Percentiles rank a stretch among this genome's conserved stretches.
phyloP scores from a whole-genome alignment of 495 filamentous ascomycete genomes.

The Penicillium parvum region DNA sequence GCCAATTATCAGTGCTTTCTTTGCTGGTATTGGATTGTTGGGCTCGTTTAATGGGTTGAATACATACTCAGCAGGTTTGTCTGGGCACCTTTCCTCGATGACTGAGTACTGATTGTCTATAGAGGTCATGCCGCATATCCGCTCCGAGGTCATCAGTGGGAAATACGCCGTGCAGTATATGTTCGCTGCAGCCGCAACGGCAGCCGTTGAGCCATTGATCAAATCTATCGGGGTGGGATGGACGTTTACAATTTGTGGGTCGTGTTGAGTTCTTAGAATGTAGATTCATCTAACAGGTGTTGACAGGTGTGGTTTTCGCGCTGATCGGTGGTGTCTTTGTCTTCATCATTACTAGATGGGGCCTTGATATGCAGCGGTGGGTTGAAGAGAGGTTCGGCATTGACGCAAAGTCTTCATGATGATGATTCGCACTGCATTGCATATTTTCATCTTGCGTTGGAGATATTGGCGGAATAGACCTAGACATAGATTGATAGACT shows the following conservation, averaged over 20 bases:
- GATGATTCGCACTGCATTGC: not conserved
- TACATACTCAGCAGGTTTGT: conserved; percentile 69
- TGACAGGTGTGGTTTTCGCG: conserved; percentile 32
- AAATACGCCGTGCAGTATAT: conserved; percentile 72
- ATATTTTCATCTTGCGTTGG: not conserved
- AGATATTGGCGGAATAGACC: not conserved
- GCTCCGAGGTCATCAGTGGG: conserved; percentile 64
- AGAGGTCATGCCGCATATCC: conserved; percentile 43
- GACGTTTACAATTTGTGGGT: conserved; percentile 45
- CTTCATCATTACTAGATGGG: conserved; percentile 32
- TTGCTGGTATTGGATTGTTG: conserved; percentile 63
- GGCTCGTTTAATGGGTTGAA: conserved; percentile 70
- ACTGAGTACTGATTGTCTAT: not conserved
- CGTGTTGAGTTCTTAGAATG: too few relatives aligned
- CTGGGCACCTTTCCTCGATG: conserved; percentile 20
- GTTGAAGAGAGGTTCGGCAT: conserved; percentile 28
- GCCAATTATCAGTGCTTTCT: conserved; percentile 64
- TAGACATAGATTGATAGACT: conserved; percentile 3
- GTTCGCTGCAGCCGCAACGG: conserved; percentile 61
- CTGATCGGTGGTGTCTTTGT: conserved; percentile 33
- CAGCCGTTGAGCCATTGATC: conserved; percentile 61
- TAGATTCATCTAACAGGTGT: not conserved
- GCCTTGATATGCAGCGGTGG: conserved; percentile 43
- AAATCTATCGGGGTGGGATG: conserved; percentile 64
- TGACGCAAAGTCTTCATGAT: conserved; percentile 14